Evolutionary conservation across 495 filamentous ascomycete species (phyloP), one percentile per base, ranked within the genome.

Genomic region (Daldinia concentrica): DNA sequence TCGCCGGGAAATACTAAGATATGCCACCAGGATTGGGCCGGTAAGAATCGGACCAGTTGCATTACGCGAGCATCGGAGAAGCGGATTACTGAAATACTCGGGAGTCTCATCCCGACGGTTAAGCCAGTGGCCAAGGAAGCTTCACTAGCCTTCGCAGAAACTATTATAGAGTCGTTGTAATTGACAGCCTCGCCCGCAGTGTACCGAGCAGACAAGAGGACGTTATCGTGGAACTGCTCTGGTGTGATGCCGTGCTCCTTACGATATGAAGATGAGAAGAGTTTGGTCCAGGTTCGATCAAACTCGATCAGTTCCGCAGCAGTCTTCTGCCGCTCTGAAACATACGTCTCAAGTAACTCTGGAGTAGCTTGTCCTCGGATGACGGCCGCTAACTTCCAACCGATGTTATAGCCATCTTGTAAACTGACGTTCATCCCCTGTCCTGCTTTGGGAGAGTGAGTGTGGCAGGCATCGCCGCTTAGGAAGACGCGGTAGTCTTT

Each of bases 291-390:
- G 66, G 85, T 82, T 0, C 88, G 83, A 64, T 94, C 91, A 68
- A 93, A 94, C 36, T 89, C 87, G 66, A 94, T 91, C 39, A 95
- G 78, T 57, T 91, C 86, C n/a, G 85, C 82, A 2, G 92, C 91
- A 17, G 90, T 88, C 69, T 85, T 85, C 72, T 88, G 82, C 3
- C 92, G 84, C 77, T 95, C 92, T 4, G 86, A 71, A 6, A 90
- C 85, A 67, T 94, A 95, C 3, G 91, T 92, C 69, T 88, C 78
- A 1, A 94, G 80, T 3, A 93, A 69, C 1, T 81, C 82, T 2
- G 85, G 85, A 1, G 30, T 27, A 1, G 89, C 87, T 45, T 84
- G 79, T 12, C 89, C 89, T 34, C 80, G 85, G 12, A 93, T 76
- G 0, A 94, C 84, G 27, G 85, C 77, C 1, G 86, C 90, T 4